Conservation (phyloP, 345 rosid species). For the Raphanus sativus region DNA sequence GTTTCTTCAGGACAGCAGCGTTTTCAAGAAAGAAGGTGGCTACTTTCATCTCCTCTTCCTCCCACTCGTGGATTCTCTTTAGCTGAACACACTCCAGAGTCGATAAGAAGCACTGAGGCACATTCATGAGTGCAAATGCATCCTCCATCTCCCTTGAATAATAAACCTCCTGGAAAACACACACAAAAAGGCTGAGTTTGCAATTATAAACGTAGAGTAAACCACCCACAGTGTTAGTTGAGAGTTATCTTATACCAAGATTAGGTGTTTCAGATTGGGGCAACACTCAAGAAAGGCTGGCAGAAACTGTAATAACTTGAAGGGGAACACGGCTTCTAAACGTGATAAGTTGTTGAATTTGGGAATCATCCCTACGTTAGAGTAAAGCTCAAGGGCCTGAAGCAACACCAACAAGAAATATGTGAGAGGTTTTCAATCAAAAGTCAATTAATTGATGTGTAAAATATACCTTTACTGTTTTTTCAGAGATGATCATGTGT, state of each 20-base stretch:
- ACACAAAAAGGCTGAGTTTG: neutral
- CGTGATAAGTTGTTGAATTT: neutral
- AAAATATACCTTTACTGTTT: neutral
- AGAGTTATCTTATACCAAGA: constrained; percentile 8
- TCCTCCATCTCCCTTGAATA: neutral
- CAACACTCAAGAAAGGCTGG: constrained; percentile 11
- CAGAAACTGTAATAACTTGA: neutral
- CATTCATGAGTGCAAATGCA: neutral
- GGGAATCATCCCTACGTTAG: constrained; percentile 7
- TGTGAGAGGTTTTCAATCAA: neutral
- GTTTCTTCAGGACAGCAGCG: constrained; percentile 15
- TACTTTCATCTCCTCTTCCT: neutral
- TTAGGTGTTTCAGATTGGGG: constrained; percentile 27
- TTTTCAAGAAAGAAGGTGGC: constrained; percentile 25
- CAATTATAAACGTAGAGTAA: neutral
- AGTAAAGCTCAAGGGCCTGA: constrained; percentile 9
- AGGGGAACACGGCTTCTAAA: neutral
- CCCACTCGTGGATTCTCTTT: neutral
- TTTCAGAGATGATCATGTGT: constrained; percentile 20
- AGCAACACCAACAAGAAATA: neutral
- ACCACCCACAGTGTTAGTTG: neutral
- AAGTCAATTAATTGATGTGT: neutral
- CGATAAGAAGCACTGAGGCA: constrained; percentile 7
- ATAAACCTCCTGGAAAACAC: constrained; percentile 10
- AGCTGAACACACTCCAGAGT: constrained; percentile 26